Base-by-base conservation (phyloP, 2,329 filamentous ascomycete genomes). In the Xylaria sp. region DNA sequence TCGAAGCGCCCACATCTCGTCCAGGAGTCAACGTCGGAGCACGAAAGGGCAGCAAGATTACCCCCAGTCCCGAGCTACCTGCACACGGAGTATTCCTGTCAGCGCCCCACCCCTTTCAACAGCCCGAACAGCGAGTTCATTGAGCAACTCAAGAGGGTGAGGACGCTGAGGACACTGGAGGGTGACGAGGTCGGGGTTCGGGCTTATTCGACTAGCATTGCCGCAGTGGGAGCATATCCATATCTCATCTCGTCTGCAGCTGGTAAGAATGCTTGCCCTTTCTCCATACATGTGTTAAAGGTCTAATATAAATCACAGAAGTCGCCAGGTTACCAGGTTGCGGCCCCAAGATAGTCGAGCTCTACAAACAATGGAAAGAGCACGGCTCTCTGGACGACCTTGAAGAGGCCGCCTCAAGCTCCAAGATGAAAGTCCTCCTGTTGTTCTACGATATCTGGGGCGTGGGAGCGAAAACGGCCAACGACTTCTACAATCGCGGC, bases 361-460 rank as follows among this genome's bases (percentile, higher is more conserved):
- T 97, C 0, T 98, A 91, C 79, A 84, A 90, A 23, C 92, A 97
- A 77, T 98, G 90, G 86, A 88, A 81, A 13, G 77, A 84, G 2
- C 85, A 86, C 0, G 90, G 89, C 0, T 83, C 80, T 18, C 82
- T 97, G 5, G 78, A 84, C 44, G 92, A 93, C 28, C 90, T 90
- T 0, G 82, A 87, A 8, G 87, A 89, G 3, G 87, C 92, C 1
- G 86, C 91, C 60, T 80, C 82, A 0, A 90, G 97, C 73, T 83
- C 88, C 13, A 88, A 86, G 66, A 84, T 96, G 67, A 84, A 85
- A 23, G 85, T 90, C 0, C 81, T 98, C 3, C 84, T 88, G 54
- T 79, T 86, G 0, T 98, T 98, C 80, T 92, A 92, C 81, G 85
- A 92, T 4, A 97, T 98, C 66, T 97, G 94, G 92, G 95, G 94